A percentile compares a stretch with the other conserved stretches of the same genome.
phyloP scores from a whole-genome alignment of 1,284 basidiomycete genomes.

The Ceratobasidium sp. region DNA sequence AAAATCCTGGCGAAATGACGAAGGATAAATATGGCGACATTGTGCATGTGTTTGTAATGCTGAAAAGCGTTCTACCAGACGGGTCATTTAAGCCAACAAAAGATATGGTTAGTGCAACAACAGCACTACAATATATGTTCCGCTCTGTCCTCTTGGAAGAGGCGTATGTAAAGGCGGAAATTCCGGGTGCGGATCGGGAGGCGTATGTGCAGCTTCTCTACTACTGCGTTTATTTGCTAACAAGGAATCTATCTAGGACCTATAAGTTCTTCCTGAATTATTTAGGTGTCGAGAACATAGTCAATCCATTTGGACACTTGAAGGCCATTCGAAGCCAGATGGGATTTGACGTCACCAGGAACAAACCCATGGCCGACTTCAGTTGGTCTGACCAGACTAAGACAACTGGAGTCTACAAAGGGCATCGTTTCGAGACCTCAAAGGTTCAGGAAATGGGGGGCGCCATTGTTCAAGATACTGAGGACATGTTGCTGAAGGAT shows the following conservation, averaged over 20 bases:
- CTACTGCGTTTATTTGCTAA: neutral
- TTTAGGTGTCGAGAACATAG: neutral
- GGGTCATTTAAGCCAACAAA: neutral
- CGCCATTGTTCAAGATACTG: neutral
- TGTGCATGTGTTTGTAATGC: constrained; percentile 14
- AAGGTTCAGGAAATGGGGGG: neutral
- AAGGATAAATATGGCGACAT: neutral
- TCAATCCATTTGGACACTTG: neutral
- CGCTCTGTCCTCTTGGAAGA: neutral
- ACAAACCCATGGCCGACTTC: neutral
- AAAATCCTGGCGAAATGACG: neutral
- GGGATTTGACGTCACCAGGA: neutral
- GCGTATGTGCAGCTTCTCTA: neutral
- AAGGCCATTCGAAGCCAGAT: neutral
- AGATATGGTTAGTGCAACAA: neutral
- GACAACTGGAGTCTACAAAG: neutral
- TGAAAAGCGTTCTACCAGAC: neutral
- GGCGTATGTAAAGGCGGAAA: neutral
- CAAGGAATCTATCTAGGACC: neutral
- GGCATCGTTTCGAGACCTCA: neutral
- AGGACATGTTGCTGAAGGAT: neutral
- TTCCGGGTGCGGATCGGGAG: neutral
- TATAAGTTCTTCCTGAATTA: neutral
- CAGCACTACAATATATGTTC: constrained; percentile 5
- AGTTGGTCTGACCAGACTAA: neutral